Percentiles rank a stretch among this genome's conserved stretches.
Evolutionary conservation across 345 rosid species (phyloP).

Genomic region (Salix caprea): DNA sequence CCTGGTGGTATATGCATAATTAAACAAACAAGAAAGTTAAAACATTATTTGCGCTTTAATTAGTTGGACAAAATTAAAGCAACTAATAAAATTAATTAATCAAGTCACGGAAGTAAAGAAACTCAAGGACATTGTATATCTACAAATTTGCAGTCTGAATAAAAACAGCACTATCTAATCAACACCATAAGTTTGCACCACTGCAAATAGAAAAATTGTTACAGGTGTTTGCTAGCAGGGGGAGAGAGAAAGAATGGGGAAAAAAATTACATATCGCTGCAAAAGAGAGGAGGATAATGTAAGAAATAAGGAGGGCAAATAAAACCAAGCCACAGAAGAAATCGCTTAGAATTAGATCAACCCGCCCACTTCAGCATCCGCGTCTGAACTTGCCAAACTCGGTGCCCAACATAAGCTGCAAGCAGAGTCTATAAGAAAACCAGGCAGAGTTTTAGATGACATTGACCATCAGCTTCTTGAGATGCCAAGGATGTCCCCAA

Average conservation of each 20-base stretch:
- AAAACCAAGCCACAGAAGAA: background rate
- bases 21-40: conserved; percentile 1
- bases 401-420: background rate
- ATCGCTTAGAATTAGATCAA: background rate
- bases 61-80: conserved; percentile 1
- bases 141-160: background rate
- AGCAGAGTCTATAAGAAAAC: background rate
- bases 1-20: background rate
- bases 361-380: background rate
- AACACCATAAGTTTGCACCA: conserved; percentile 6
- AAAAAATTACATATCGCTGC: background rate
- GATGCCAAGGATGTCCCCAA: background rate
- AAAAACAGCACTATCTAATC: background rate
- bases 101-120: background rate
- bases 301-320: background rate
- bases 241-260: background rate
- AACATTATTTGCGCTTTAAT: background rate
- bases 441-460: background rate
- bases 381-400: background rate
- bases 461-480: background rate
- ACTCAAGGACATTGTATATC: background rate
- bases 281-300: background rate
- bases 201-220: background rate
- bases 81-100: background rate
- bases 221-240: background rate